These are phyloP conservation scores for Neonectria coccinea DNA, from an alignment of 2,329 filamentous ascomycete species.

Conservation along the genomic window DNA sequence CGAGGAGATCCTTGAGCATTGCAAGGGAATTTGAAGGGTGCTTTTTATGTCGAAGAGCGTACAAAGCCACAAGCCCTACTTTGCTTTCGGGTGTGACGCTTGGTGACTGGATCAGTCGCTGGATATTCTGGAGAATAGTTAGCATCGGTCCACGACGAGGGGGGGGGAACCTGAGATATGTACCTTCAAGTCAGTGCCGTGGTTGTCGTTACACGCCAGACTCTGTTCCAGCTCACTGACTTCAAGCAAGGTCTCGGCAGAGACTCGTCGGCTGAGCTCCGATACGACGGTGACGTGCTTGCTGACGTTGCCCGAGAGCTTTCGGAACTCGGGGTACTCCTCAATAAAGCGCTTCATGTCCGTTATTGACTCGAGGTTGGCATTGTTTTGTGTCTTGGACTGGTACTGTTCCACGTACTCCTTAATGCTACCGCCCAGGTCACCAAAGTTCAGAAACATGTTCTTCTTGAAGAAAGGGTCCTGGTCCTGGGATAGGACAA, in stretches of 20 bases:
- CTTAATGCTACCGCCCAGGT: constrained; percentile 95
- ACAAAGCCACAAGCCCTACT: constrained; percentile 90
- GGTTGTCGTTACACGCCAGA: constrained; percentile 95
- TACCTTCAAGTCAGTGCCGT: constrained; percentile 90
- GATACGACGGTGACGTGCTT: constrained; percentile 98
- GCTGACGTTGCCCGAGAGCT: constrained; percentile 96
- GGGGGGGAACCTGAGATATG: constrained; percentile 24
- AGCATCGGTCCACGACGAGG: constrained; percentile 28
- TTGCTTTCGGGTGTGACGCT: constrained; percentile 85
- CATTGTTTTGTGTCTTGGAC: constrained; percentile 94
- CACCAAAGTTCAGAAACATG: constrained; percentile 98
- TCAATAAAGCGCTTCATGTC: constrained; percentile 99
- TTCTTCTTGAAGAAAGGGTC: constrained; percentile 99
- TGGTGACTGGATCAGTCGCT: constrained; percentile 85
- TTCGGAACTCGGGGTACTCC: constrained; percentile 97
- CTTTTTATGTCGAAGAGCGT: constrained; percentile 91
- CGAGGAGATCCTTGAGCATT: constrained; percentile 87
- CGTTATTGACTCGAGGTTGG: constrained; percentile 94
- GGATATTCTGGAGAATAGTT: constrained; percentile 71
- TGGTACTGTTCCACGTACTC: constrained; percentile 99
- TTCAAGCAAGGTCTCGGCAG: constrained; percentile 88
- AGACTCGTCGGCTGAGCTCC: constrained; percentile 89
- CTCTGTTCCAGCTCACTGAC: constrained; percentile 98
- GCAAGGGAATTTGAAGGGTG: constrained; percentile 85
- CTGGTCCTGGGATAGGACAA: constrained; percentile 95